These are phyloP conservation scores for Penicillium egyptiacum DNA, from an alignment of 495 filamentous ascomycete species.

Conservation along the genomic window DNA sequence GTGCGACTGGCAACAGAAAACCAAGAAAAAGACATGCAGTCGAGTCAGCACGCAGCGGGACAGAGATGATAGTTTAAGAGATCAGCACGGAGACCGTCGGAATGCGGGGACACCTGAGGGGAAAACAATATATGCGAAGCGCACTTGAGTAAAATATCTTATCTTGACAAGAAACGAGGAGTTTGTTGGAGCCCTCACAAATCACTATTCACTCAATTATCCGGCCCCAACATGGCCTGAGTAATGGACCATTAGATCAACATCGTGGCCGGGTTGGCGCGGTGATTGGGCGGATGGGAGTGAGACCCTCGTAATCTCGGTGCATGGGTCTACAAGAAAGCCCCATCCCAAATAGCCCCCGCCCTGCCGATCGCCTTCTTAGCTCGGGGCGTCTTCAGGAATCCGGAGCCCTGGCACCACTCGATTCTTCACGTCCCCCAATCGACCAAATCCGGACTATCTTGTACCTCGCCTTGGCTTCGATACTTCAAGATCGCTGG, in stretches of 20 bases:
- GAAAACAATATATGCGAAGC: conserved; percentile 2
- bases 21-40: background rate
- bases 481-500: conserved; percentile 11
- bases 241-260: background rate
- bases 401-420: conserved; percentile 9
- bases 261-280: conserved; percentile 6
- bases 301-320: background rate
- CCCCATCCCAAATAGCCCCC: background rate
- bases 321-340: conserved; percentile 2
- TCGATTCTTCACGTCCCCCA: conserved; percentile 21
- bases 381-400: background rate
- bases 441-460: conserved; percentile 6
- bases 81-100: conserved; percentile 33
- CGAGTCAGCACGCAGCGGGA: background rate
- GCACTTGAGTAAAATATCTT: background rate
- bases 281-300: conserved; percentile 13
- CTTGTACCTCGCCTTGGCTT: conserved; percentile 5
- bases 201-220: background rate
- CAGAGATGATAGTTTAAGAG: background rate
- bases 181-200: no score
- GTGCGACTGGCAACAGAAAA: background rate
- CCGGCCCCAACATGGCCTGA: background rate
- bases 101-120: background rate
- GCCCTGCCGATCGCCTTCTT: conserved; percentile 16
- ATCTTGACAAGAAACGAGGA: background rate